These are phyloP conservation scores for Penicillium italicum DNA, from an alignment of 2,329 filamentous ascomycete genomes.

Conservation along the genomic window DNA sequence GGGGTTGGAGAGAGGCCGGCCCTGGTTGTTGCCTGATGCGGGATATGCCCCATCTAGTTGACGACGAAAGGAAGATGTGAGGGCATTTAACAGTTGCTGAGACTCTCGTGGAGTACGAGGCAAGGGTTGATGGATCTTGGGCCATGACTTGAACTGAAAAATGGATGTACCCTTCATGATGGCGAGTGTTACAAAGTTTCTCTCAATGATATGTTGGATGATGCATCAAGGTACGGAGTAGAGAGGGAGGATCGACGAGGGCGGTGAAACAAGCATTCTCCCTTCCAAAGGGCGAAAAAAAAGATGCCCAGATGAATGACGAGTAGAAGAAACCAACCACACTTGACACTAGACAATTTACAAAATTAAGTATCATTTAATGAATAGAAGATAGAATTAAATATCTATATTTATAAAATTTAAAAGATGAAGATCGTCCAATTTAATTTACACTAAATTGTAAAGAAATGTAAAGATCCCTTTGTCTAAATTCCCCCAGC, in stretches of 20 bases:
- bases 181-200: conserved; percentile 7
- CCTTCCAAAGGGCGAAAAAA: background rate
- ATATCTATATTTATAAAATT: too few relatives aligned
- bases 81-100: conserved; percentile 55
- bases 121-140: conserved; percentile 52
- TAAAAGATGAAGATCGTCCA: too few relatives aligned
- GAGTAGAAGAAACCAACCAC: conserved; percentile 16
- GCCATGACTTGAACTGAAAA: conserved; percentile 49
- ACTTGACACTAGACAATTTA: background rate
- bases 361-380: background rate
- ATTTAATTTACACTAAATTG: too few relatives aligned
- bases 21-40: conserved; percentile 21
- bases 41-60: conserved; percentile 60
- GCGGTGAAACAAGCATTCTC: conserved; percentile 16
- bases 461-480: background rate
- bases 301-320: conserved; percentile 19
- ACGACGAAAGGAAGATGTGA: conserved; percentile 61
- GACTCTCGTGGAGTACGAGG: conserved; percentile 57
- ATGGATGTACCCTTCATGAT: conserved; percentile 53
- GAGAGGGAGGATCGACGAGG: conserved; percentile 18
- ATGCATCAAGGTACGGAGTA: background rate
- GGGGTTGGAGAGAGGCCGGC: conserved; percentile 21
- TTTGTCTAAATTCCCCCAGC: conserved; percentile 4
- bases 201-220: background rate
- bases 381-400: too few relatives aligned